Base-by-base conservation (phyloP, 2,329 filamentous ascomycete species). In the Sporothrix humicola region DNA sequence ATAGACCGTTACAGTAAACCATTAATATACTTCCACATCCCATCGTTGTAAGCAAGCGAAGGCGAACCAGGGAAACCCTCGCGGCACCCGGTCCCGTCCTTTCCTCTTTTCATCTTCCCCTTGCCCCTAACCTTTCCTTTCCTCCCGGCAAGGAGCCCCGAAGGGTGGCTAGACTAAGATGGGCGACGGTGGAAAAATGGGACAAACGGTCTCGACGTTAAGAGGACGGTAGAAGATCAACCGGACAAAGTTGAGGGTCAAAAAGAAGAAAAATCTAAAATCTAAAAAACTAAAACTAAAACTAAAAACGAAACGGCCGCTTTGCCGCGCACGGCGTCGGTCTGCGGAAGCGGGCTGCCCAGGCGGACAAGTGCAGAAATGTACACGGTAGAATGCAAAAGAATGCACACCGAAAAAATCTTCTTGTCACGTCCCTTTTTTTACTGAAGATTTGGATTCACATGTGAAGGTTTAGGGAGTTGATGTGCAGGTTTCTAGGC, bases 311-410 rank as follows among this genome's bases (percentile, higher is more conserved):
- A 65, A 65, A 6, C 59, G 59, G 37, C 59, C 59, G 59, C 15
- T 65, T 65, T 65, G 59, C 59, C 59, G 59, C n/a, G 37, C 37
- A 42, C 59, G 59, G 37, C 59, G 10, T 65, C 37, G 37, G n/a
- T 5, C 10, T 46, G 37, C 17, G 31, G 31, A 37, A 37, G 31
- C 31, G 31, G 31, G 31, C 31, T 6, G 31, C 31, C 31, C 7
- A 6, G 31, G 31, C 31, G 31, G 31, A 37, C 31, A 37, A 37
- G 31, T 37, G 31, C 31, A 37, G 31, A 37, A 37, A 37, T 37
- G 23, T 26, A 59, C 9, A 13, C 31, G 37, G 26, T 59, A 26
- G 26, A 13, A 26, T 26, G 23, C 26, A 37, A 5, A 8, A 26
- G 15, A 8, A 26, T 42, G 59, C 13, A 6, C 10, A 26, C 23